Evolutionary conservation across 1,284 basidiomycete species (phyloP), one percentile per base, ranked within the genome.

Genomic region (Anthracocystis walkeri): DNA sequence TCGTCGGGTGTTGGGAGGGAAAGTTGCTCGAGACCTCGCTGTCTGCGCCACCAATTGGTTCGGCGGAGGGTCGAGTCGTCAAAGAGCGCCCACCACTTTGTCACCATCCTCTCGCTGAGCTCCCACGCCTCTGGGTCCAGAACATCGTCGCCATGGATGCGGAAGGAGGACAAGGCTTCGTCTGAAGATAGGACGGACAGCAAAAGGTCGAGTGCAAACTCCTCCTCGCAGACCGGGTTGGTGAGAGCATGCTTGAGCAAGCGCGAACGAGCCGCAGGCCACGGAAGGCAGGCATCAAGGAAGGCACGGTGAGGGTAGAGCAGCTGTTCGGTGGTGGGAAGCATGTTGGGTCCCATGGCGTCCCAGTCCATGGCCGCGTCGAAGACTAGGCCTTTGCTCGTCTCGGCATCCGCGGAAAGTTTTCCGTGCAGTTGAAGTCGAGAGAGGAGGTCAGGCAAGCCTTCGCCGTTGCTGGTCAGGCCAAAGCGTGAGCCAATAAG

Each of bases 21-120:
- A 25, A 66, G 64, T 7, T 52, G 31, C 2, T 27, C 4, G 11
- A 79, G 54, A 2, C 74, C 73, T 21, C 77, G 66, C 57, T 71
- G 76, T 29, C 66, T 58, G 38, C 78, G 52, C 78, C 78, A 80
- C 69, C 72, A 80, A 23, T 75, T 77, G 31, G 77, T 69, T 20
- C 77, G 57, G 21, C 58, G 55, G 14, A 80, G 7, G 20, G 65
- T 54, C 3, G 67, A 58, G 4, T 68, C 61, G 46, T 80, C 78
- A n/a, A 79, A 67, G 14, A 80, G 57, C 3, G 71, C 68, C 58
- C 59, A 71, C 78, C 78, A 80, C 56, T 79, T 79, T 4, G 27
- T 44, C 7, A 61, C 35, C 55, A 77, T 70, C 1, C 52, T 45
- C 35, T 76, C 52, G 62, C 61, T 54, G 8, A 80, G 25, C 48